Evolutionary conservation across 83 land plant species (phyloP).

Genomic region (Larix sibirica): DNA sequence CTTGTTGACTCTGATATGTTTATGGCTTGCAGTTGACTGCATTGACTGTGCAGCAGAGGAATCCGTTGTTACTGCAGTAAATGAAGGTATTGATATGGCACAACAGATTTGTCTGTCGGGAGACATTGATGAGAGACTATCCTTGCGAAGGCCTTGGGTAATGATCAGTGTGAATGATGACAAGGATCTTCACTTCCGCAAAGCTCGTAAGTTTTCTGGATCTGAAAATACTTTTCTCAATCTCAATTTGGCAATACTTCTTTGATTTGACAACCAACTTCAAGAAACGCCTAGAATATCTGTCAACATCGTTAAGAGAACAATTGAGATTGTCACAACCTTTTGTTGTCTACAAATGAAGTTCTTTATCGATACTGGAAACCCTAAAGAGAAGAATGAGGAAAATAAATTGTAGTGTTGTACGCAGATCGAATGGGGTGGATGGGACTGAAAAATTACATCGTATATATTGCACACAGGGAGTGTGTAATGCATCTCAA

Average conservation of each 20-base stretch:
- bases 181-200: slow-evolving; percentile 90
- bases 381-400: neutral
- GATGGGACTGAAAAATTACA: neutral
- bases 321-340: neutral
- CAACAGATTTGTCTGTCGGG: slow-evolving; percentile 28
- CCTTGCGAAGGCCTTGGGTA: slow-evolving; percentile 77
- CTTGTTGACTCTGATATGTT: neutral
- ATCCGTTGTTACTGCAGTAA: slow-evolving; percentile 82
- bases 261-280: neutral
- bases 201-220: slow-evolving; percentile 66
- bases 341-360: neutral
- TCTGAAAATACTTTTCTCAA: too few species aligned
- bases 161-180: slow-evolving; percentile 98
- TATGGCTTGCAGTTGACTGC: slow-evolving; percentile 77
- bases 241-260: too few species aligned
- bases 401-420: neutral
- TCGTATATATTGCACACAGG: neutral
- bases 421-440: neutral
- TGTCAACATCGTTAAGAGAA: neutral
- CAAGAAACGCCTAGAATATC: neutral
- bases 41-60: slow-evolving; percentile 97
- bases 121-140: neutral
- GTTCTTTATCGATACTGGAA: neutral
- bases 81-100: slow-evolving; percentile 82
- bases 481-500: neutral